Base-by-base conservation (phyloP, 805 yeast species). In the Metschnikowia anglica region DNA sequence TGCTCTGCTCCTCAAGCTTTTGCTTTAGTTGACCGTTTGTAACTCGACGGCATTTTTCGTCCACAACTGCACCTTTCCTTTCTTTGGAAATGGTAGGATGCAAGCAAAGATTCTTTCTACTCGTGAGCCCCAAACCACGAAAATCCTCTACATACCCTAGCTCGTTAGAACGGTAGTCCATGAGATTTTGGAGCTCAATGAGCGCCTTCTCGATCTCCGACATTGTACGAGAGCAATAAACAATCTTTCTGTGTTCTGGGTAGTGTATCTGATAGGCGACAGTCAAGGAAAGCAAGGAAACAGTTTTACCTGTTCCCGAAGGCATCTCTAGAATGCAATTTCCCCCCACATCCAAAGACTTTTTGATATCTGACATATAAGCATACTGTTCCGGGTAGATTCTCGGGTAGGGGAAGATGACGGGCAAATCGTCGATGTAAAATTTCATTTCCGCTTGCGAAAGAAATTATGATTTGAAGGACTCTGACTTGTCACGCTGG, bases 191-290 rank as follows among this genome's bases (percentile, higher is more conserved):
- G 70, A 93, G 73, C 69, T 93, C 99, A 6, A 91, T 88, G 59
- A 93, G 69, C 0, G 99, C 97, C 66, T 93, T 93, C 67, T 93
- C 99, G 61, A 93, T 93, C 68, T 93, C 99, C 9, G 97, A 88
- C 98, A 93, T 93, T 25, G 99, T 93, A 76, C 99, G 98, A 4
- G 99, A 93, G 65, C 99, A 93, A 66, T 93, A 93, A 5, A 93
- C 88, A 52, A 93, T 82, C 72, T 91, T 93, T 13, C 96, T 70
- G 59, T 88, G 96, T 58, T 91, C 97, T 8, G 97, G 95, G 61
- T 91, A 90, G 72, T 78, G 79, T 87, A 88, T 81, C 62, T 93
- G 99, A 64, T 93, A 93, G 11, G 99, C 96, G 34, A 93, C 88
- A 0, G 98, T 88, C 34, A 93, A 67, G 0, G 98, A 88, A 23